These are phyloP conservation scores for Chimonanthus praecox DNA, from an alignment of 164 flowering plant species.

Conservation along the genomic window DNA sequence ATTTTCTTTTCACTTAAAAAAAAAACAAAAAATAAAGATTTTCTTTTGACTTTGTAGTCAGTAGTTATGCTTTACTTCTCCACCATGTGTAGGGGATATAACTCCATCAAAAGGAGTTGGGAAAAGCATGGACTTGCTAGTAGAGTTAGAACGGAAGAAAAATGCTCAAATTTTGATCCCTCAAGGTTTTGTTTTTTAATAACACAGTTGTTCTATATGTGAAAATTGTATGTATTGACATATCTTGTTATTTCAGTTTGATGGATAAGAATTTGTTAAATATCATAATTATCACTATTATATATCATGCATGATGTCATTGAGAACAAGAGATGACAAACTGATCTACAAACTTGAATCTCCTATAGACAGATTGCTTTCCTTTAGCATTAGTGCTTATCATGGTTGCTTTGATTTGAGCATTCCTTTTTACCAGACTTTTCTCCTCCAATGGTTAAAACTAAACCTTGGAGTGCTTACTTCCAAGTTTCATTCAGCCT, in stretches of 20 bases:
- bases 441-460: too few species aligned
- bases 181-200: constrained; percentile 42
- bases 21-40: not conserved
- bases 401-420: too few species aligned
- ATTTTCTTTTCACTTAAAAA: too few species aligned
- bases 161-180: constrained; percentile 91
- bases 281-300: too few species aligned
- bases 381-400: too few species aligned
- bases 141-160: constrained; percentile 91
- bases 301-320: too few species aligned
- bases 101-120: constrained; percentile 81
- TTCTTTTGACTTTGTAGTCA: not conserved
- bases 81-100: constrained; percentile 64
- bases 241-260: not conserved
- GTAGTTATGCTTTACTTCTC: not conserved
- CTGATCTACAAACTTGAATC: too few species aligned
- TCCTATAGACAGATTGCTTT: too few species aligned
- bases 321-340: too few species aligned
- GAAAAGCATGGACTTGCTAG: constrained; percentile 97
- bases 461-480: too few species aligned
- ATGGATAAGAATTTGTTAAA: not conserved
- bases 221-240: not conserved
- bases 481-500: too few species aligned
- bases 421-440: too few species aligned
- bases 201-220: not conserved